phyloP scores from a whole-genome alignment of 2,329 filamentous ascomycete genomes.

The Endoconidiophora polonica region DNA sequence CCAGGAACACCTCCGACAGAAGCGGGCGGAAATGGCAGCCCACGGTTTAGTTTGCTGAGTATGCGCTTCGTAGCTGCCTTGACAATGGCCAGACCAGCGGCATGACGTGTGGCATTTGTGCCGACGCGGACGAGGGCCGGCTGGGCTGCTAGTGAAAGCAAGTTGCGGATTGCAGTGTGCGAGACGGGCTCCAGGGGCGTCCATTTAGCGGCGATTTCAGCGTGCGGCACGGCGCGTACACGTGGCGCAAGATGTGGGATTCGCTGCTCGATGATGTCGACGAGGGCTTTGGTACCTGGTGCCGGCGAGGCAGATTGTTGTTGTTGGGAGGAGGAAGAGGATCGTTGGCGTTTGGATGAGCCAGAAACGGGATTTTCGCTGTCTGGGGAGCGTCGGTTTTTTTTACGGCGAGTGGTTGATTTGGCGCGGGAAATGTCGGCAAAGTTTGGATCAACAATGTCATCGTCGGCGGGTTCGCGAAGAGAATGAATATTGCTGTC shows the following conservation, averaged over 20 bases:
- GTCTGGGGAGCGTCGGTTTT: too few relatives aligned
- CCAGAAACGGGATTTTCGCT: too few relatives aligned
- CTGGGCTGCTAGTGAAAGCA: constrained; percentile 42
- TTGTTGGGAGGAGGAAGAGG: neutral
- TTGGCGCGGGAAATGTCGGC: neutral
- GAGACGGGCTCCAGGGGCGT: constrained; percentile 36
- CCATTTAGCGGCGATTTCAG: constrained; percentile 52
- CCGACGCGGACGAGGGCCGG: constrained; percentile 43
- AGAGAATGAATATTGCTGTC: neutral
- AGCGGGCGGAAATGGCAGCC: constrained; percentile 50
- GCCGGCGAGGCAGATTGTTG: neutral
- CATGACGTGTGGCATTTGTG: constrained; percentile 29
- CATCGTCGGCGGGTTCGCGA: neutral
- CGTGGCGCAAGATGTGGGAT: constrained; percentile 32
- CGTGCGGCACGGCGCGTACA: constrained; percentile 39
- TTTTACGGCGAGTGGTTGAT: neutral
- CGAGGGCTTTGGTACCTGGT: constrained; percentile 20
- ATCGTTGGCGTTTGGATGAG: neutral
- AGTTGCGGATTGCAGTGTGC: constrained; percentile 34
- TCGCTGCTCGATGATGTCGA: neutral
- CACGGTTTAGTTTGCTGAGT: constrained; percentile 38
- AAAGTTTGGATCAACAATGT: neutral
- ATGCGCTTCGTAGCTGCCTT: constrained; percentile 38
- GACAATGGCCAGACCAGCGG: constrained; percentile 39
- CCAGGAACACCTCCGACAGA: constrained; percentile 15